Percentiles rank a stretch among this genome's conserved stretches.
phyloP scores from a whole-genome alignment of 306 rosid genomes.

The Pterocarpus santalinus region DNA sequence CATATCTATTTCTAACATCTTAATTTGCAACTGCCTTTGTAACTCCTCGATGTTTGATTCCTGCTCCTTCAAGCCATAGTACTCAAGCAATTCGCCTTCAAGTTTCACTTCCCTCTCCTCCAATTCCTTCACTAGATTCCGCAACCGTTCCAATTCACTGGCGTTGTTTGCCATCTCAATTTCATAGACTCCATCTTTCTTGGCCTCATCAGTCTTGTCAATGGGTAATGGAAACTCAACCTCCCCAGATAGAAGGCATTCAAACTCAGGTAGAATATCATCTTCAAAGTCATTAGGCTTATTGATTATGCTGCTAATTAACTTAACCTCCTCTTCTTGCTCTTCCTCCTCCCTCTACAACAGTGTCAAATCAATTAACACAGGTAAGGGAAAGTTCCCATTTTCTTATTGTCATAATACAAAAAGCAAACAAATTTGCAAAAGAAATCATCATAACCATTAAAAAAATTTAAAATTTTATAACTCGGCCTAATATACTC shows the following conservation, averaged over 20 bases:
- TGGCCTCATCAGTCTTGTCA: conserved; percentile 45
- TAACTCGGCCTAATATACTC: conserved; percentile 42
- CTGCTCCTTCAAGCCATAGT: conserved; percentile 78
- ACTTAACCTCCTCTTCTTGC: conserved; percentile 70
- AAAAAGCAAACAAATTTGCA: background rate
- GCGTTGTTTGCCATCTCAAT: conserved; percentile 73
- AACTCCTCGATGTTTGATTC: conserved; percentile 69
- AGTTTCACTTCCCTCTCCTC: conserved; percentile 89
- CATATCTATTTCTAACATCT: conserved; percentile 70
- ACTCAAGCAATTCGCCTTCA: conserved; percentile 82
- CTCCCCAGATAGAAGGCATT: conserved; percentile 72
- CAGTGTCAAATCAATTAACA: conserved; percentile 39
- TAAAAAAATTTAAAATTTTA: conserved; percentile 8
- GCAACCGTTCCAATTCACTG: conserved; percentile 68
- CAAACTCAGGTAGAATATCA: conserved; percentile 75
- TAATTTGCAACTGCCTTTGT: conserved; percentile 71
- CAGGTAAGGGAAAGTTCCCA: conserved; percentile 30
- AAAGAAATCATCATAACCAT: conserved; percentile 28
- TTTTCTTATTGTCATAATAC: background rate
- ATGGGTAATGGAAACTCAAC: conserved; percentile 63
- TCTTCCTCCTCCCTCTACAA: conserved; percentile 71
- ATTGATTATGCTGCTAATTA: conserved; percentile 71
- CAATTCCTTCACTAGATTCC: conserved; percentile 72
- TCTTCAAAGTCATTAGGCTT: conserved; percentile 57
- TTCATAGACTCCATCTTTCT: conserved; percentile 63